Percentiles rank a stretch among this genome's conserved stretches.
Conservation (phyloP, 495 filamentous ascomycete species). For the Talaromyces ruber region DNA sequence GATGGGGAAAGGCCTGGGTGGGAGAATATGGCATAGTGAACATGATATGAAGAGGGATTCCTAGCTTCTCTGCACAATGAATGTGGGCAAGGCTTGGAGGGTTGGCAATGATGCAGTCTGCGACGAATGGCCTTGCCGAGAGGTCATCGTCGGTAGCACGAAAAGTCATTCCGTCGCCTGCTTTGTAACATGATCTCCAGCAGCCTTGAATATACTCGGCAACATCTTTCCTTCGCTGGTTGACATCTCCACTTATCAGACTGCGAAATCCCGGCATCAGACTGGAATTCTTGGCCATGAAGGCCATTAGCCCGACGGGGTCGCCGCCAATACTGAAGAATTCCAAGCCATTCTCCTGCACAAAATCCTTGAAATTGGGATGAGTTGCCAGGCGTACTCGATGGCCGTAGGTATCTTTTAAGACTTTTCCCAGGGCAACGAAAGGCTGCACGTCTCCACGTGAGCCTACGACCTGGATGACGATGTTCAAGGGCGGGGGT, state of each 20-base stretch:
- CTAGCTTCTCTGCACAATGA: constrained; percentile 69
- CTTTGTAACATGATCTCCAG: constrained; percentile 65
- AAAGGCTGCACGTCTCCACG: constrained; percentile 75
- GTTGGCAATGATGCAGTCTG: constrained; percentile 77
- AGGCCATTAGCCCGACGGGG: constrained; percentile 71
- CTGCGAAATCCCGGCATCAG: constrained; percentile 63
- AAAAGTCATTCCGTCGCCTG: constrained; percentile 49
- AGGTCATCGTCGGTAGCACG: constrained; percentile 19
- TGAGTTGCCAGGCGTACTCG: constrained; percentile 73
- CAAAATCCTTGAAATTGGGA: constrained; percentile 56
- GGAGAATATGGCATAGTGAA: constrained; percentile 67
- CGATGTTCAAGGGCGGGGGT: constrained; percentile 53
- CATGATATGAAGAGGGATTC: constrained; percentile 72
- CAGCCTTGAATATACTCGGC: constrained; percentile 37
- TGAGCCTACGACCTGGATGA: constrained; percentile 71
- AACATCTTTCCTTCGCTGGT: constrained; percentile 36
- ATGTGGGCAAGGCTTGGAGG: constrained; percentile 75
- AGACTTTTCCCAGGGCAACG: constrained; percentile 52
- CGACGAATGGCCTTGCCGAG: constrained; percentile 55
- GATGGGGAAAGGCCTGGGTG: constrained; percentile 45
- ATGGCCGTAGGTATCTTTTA: constrained; percentile 57
- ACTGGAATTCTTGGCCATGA: constrained; percentile 80
- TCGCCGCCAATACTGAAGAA: constrained; percentile 77
- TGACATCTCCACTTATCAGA: constrained; percentile 59
- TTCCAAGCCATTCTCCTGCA: constrained; percentile 60